Percentiles rank a stretch among this genome's conserved stretches.
Conservation (phyloP, 1,284 basidiomycete genomes). For the Melanopsichium pennsylvanicum region DNA sequence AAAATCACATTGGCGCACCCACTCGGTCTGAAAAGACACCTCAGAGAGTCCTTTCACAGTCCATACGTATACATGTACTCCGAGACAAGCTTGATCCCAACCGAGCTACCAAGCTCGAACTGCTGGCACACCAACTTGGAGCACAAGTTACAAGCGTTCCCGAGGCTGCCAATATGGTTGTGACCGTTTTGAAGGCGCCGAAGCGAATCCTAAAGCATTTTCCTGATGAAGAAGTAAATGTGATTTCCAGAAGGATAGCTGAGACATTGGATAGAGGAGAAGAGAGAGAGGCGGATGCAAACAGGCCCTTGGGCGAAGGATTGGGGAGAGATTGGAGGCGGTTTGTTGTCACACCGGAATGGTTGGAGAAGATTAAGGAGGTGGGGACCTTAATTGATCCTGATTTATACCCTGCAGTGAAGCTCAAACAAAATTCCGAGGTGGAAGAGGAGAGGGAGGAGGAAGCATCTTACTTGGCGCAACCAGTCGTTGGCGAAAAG, state of each 20-base stretch:
- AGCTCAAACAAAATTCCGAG: slow-evolving; percentile 2
- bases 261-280: neutral
- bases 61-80: slow-evolving; percentile 32
- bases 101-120: neutral
- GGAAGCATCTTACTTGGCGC: neutral
- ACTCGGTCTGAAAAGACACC: slow-evolving; percentile 10
- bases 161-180: slow-evolving; percentile 25
- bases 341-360: slow-evolving; percentile 31
- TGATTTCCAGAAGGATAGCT: neutral
- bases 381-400: slow-evolving; percentile 34
- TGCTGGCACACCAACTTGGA: slow-evolving; percentile 23
- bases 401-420: slow-evolving; percentile 25
- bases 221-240: slow-evolving; percentile 9
- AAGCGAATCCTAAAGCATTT: slow-evolving; percentile 38
- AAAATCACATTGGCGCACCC: slow-evolving; percentile 25
- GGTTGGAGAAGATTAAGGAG: slow-evolving; percentile 20
- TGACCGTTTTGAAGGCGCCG: slow-evolving; percentile 34
- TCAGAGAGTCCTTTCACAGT: slow-evolving; percentile 28
- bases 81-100: slow-evolving; percentile 28
- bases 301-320: slow-evolving; percentile 6
- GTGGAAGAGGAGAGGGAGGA: neutral
- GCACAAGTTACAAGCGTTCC: slow-evolving; percentile 25
- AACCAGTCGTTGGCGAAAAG: too few relatives aligned
- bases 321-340: slow-evolving; percentile 30
- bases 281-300: neutral